Evolutionary conservation across 208 protist genomes (phyloP).

Genomic region (Trypanosoma scelopori): DNA sequence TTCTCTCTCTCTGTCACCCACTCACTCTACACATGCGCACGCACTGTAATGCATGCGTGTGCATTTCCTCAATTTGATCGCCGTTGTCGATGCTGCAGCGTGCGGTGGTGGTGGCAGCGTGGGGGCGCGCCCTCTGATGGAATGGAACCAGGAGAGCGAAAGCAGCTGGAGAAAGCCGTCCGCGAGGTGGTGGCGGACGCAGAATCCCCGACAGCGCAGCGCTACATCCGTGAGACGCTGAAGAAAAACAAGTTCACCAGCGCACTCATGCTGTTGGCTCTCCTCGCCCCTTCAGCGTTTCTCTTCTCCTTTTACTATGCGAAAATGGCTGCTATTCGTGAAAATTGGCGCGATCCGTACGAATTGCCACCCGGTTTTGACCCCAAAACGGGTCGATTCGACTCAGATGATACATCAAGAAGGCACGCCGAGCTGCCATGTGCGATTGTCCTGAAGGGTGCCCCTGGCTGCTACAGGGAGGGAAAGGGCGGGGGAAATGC

Average conservation of each 20-base stretch:
- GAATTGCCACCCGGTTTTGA: conserved; percentile 72
- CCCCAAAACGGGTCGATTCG: conserved; percentile 52
- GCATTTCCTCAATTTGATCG: neutral
- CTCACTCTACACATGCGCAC: too few relatives aligned
- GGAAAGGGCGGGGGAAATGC: neutral
- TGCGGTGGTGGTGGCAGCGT: neutral
- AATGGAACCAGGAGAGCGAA: conserved; percentile 48
- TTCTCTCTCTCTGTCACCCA: too few relatives aligned
- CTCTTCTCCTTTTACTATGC: conserved; percentile 70
- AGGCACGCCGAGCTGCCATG: conserved; percentile 21
- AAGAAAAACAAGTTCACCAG: conserved; percentile 73
- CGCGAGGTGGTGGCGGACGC: conserved; percentile 62
- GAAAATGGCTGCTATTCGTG: conserved; percentile 56
- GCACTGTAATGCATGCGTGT: too few relatives aligned
- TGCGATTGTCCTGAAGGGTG: conserved; percentile 48
- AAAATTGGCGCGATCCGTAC: conserved; percentile 71
- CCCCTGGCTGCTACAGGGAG: conserved; percentile 33
- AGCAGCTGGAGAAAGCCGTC: conserved; percentile 55
- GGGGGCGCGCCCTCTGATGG: neutral
- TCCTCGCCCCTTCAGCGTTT: conserved; percentile 48
- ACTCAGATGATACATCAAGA: conserved; percentile 10
- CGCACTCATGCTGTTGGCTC: conserved; percentile 41
- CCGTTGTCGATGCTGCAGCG: neutral
- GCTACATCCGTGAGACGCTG: conserved; percentile 58
- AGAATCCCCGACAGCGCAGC: conserved; percentile 62